A percentile compares a stretch with the other conserved stretches of the same genome.
Conservation (phyloP, 2,329 filamentous ascomycete genomes). For the Colletotrichum musicola region DNA sequence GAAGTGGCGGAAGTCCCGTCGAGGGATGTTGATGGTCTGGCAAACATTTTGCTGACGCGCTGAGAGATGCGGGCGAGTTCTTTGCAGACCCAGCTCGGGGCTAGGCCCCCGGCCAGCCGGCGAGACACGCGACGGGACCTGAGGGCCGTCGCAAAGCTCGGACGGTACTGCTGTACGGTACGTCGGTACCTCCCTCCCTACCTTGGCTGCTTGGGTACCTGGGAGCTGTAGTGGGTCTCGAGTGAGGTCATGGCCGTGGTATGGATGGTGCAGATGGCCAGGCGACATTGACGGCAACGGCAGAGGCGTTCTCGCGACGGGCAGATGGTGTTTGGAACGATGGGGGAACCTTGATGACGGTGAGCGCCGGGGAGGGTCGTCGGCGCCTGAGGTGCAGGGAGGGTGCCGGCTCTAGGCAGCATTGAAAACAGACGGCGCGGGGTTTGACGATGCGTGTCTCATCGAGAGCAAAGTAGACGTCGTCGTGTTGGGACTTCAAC, state of each 20-base stretch:
- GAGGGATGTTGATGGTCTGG: conserved; percentile 7
- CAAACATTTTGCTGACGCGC: conserved; percentile 31
- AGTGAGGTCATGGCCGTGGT: conserved; percentile 9
- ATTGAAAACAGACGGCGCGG: conserved; percentile 16
- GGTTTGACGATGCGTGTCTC: conserved; percentile 30
- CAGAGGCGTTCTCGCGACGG: conserved; percentile 16
- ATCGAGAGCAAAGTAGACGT: conserved; percentile 2
- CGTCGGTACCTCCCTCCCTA: no score
- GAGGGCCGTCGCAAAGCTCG: conserved; percentile 20
- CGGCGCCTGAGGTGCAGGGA: conserved; percentile 22
- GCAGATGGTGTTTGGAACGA: conserved; percentile 7
- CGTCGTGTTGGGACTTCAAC: no score
- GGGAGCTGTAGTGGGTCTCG: conserved; percentile 30
- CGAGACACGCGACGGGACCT: neutral
- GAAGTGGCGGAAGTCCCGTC: conserved; percentile 8
- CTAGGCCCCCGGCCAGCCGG: conserved; percentile 2
- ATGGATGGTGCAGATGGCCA: conserved; percentile 2
- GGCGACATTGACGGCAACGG: neutral
- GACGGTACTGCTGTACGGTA: neutral
- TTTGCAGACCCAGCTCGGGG: conserved; percentile 1
- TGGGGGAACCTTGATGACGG: conserved; percentile 15
- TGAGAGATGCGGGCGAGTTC: conserved; percentile 35
- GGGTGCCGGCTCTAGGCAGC: conserved; percentile 30
- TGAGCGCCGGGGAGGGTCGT: conserved; percentile 20
- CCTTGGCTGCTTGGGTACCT: neutral